Evolutionary conservation across 164 flowering plant genomes (phyloP).

Genomic region (Vitis cinerea): DNA sequence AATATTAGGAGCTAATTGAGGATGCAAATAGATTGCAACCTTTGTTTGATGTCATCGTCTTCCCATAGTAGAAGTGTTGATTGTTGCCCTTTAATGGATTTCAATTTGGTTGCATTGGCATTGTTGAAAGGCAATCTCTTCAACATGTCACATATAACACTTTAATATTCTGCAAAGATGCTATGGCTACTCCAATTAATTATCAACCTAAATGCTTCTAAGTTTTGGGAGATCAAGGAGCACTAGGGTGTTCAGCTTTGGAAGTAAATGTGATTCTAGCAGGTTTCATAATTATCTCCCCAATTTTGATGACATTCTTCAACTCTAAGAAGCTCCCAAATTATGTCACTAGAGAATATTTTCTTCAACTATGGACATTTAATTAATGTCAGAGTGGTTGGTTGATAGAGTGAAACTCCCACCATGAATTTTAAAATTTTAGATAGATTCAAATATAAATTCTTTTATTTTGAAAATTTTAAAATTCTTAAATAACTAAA

Average conservation of each 20-base stretch:
- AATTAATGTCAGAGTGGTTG: background rate
- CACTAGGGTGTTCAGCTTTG: background rate
- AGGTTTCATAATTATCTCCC: no score
- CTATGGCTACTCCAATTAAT: constrained; percentile 6
- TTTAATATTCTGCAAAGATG: constrained; percentile 2
- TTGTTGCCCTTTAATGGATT: background rate
- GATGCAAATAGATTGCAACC: no score
- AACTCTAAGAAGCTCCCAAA: background rate
- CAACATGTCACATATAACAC: background rate
- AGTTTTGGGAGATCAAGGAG: constrained; percentile 11
- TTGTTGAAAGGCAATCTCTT: constrained; percentile 6
- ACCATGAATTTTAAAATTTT: no score
- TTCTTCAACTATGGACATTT: constrained; percentile 12
- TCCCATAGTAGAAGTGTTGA: no score
- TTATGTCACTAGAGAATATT: background rate
- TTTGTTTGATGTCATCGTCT: no score
- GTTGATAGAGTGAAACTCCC: no score
- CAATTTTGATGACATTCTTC: constrained; percentile 8
- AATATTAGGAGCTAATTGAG: no score
- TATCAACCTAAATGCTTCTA: background rate
- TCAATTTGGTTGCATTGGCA: constrained; percentile 8
- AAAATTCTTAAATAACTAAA: no score
- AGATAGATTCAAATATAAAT: no score
- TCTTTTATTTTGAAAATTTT: no score
- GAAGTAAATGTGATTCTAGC: background rate